Evolutionary conservation across 2,329 filamentous ascomycete species (phyloP).

Genomic region (Nemania sp.): DNA sequence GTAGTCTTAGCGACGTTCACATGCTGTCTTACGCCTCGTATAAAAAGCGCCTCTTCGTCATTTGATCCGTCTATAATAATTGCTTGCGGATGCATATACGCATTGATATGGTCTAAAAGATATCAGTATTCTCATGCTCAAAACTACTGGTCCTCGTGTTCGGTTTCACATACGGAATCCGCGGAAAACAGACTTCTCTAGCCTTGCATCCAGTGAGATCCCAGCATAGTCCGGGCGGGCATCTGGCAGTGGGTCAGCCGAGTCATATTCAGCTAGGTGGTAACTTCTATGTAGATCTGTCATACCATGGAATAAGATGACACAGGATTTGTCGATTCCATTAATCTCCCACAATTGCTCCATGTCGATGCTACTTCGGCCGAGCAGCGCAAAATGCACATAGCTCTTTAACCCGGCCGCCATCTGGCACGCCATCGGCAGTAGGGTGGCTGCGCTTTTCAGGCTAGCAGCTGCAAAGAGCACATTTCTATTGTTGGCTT

Average conservation of each 20-base stretch:
- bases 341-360: slow-evolving; percentile 76
- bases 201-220: slow-evolving; percentile 70
- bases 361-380: slow-evolving; percentile 70
- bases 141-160: not conserved
- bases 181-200: slow-evolving; percentile 65
- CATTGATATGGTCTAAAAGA: slow-evolving; percentile 65
- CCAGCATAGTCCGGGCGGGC: slow-evolving; percentile 75
- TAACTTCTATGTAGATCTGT: slow-evolving; percentile 14
- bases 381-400: slow-evolving; percentile 82
- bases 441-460: slow-evolving; percentile 70
- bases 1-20: slow-evolving; percentile 58
- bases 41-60: slow-evolving; percentile 72
- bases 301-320: slow-evolving; percentile 63
- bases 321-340: slow-evolving; percentile 73
- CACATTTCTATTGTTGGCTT: slow-evolving; percentile 67
- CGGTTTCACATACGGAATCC: slow-evolving; percentile 60
- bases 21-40: slow-evolving; percentile 61
- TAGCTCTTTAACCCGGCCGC: slow-evolving; percentile 67
- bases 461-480: slow-evolving; percentile 79
- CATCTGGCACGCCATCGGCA: slow-evolving; percentile 91
- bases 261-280: not conserved
- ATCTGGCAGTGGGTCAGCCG: slow-evolving; percentile 53
- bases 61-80: slow-evolving; percentile 71
- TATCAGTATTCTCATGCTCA: slow-evolving; percentile 28
- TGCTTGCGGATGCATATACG: slow-evolving; percentile 77